These are phyloP conservation scores for Lactifluus rugatus DNA, from an alignment of 768 basidiomycete genomes.

Conservation along the genomic window DNA sequence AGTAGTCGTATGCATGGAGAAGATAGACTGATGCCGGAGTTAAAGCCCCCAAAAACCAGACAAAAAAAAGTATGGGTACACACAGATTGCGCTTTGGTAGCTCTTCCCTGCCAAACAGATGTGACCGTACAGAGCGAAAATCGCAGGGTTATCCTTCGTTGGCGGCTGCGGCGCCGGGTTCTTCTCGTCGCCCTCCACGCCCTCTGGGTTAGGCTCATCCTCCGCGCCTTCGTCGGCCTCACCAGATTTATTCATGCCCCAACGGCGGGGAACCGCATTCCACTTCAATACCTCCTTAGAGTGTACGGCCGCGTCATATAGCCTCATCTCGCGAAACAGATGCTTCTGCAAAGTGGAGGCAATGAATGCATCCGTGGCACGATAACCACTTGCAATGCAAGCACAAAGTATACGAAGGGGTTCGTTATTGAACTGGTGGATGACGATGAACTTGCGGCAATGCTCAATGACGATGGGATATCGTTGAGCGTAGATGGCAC, in stretches of 20 bases:
- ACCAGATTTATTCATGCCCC: conserved; percentile 37
- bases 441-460: conserved; percentile 61
- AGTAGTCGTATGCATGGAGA: conserved; percentile 79
- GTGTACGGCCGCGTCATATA: conserved; percentile 55
- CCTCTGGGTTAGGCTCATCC: conserved; percentile 29
- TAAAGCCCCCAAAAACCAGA: neutral
- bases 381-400: conserved; percentile 59
- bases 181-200: conserved; percentile 21
- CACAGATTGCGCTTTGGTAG: conserved; percentile 87
- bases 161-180: conserved; percentile 37
- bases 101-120: conserved; percentile 77
- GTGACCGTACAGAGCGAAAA: conserved; percentile 71
- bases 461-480: conserved; percentile 59
- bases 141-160: conserved; percentile 60
- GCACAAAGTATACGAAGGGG: conserved; percentile 70
- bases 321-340: conserved; percentile 66
- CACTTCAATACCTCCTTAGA: conserved; percentile 52
- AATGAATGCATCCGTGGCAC: conserved; percentile 64
- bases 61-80: conserved; percentile 26
- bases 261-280: conserved; percentile 51
- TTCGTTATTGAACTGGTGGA: conserved; percentile 81
- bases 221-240: conserved; percentile 33
- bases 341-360: conserved; percentile 76
- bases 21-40: conserved; percentile 57
- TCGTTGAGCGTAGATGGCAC: conserved; percentile 51